These are phyloP conservation scores for Hypericum androsaemum DNA, from an alignment of 345 rosid species.

Conservation along the genomic window DNA sequence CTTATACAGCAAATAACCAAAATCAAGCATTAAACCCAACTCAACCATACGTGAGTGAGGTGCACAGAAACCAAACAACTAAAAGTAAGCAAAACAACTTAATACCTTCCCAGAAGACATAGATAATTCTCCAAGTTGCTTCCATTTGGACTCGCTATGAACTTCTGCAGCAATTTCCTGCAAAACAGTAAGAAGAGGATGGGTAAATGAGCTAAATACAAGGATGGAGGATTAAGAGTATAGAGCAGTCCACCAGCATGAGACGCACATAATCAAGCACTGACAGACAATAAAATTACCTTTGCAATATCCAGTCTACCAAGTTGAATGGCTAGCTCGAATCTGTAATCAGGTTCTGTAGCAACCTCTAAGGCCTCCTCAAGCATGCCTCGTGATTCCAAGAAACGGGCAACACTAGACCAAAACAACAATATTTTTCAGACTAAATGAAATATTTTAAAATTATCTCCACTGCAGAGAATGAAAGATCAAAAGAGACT, in stretches of 20 bases:
- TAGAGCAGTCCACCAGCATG: not conserved
- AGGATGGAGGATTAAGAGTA: not conserved
- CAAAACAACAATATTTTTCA: conserved; percentile 17
- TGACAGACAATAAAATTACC: conserved; percentile 30
- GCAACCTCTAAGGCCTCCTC: conserved; percentile 97
- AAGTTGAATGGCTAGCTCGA: conserved; percentile 92
- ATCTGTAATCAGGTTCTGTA: conserved; percentile 89
- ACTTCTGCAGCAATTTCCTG: conserved; percentile 84
- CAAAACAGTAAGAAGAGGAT: conserved; percentile 8
- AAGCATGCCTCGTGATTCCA: conserved; percentile 97
- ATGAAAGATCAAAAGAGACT: too few species aligned
- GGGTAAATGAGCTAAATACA: conserved; percentile 6
- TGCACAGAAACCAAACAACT: not conserved
- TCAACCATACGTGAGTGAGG: not conserved
- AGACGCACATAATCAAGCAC: not conserved
- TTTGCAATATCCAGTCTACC: conserved; percentile 87
- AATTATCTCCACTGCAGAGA: not conserved
- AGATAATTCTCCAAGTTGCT: conserved; percentile 94
- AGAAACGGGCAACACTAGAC: conserved; percentile 88
- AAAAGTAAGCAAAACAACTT: not conserved
- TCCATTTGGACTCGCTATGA: conserved; percentile 92
- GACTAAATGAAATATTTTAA: not conserved
- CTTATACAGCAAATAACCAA: not conserved
- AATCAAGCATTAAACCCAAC: not conserved
- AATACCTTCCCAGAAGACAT: conserved; percentile 91